Conservation (phyloP, 805 yeast genomes). For the Yarrowia divulgata region DNA sequence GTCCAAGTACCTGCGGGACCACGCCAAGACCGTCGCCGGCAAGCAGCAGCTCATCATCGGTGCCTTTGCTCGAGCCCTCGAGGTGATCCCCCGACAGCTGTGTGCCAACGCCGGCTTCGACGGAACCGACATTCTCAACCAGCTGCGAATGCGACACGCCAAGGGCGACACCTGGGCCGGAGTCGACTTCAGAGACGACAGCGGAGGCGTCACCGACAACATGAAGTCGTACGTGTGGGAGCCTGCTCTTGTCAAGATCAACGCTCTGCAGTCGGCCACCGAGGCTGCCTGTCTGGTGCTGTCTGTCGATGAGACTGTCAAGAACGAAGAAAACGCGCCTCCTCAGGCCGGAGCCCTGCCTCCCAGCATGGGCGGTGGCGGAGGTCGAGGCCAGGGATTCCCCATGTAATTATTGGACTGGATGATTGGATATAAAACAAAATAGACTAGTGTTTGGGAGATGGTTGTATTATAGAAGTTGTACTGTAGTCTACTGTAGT, state of each 20-base stretch:
- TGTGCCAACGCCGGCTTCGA: constrained; percentile 99
- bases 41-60: constrained; percentile 92
- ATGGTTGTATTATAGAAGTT: no score
- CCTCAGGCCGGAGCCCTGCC: constrained; percentile 50
- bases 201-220: constrained; percentile 63
- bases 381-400: constrained; percentile 43
- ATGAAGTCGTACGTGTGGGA: constrained; percentile 94
- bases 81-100: constrained; percentile 94
- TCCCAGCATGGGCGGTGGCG: constrained; percentile 41
- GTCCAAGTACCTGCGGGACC: constrained; percentile 85
- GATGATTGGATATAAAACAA: neutral
- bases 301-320: constrained; percentile 91
- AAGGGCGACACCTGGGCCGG: constrained; percentile 93
- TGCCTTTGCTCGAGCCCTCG: constrained; percentile 93
- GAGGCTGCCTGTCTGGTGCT: constrained; percentile 94
- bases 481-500: no score
- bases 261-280: constrained; percentile 94
- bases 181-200: constrained; percentile 71
- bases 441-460: neutral
- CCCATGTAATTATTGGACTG: constrained; percentile 23
- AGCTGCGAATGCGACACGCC: constrained; percentile 91
- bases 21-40: constrained; percentile 88
- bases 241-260: constrained; percentile 91
- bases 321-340: constrained; percentile 52
- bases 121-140: constrained; percentile 91